These are phyloP conservation scores for Paracoccidioides brasiliensis DNA, from an alignment of 2,329 filamentous ascomycete genomes.

Conservation along the genomic window DNA sequence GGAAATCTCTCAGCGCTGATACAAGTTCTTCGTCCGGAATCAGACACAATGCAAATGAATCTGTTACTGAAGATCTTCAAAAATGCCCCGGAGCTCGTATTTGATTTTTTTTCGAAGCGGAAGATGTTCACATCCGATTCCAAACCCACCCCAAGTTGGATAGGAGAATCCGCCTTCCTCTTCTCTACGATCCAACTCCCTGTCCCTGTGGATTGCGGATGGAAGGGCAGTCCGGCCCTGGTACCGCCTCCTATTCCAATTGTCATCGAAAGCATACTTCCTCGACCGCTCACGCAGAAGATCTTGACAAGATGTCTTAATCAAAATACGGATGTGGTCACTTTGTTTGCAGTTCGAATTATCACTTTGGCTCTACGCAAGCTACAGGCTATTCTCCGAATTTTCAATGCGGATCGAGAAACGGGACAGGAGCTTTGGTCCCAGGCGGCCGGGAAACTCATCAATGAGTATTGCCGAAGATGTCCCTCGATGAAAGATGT, in stretches of 20 bases:
- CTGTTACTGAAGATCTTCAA: conserved; percentile 68
- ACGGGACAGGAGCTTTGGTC: conserved; percentile 47
- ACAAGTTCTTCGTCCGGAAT: conserved; percentile 68
- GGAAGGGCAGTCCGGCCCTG: conserved; percentile 46
- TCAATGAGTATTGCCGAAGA: conserved; percentile 62
- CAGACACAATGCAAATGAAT: conserved; percentile 66
- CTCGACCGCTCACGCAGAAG: conserved; percentile 67
- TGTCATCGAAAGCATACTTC: conserved; percentile 74
- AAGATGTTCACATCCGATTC: conserved; percentile 76
- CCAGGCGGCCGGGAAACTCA: conserved; percentile 53
- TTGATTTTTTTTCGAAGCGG: conserved; percentile 74
- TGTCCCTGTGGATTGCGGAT: conserved; percentile 60
- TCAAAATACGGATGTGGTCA: conserved; percentile 63
- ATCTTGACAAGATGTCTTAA: conserved; percentile 67
- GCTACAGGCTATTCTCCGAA: conserved; percentile 48
- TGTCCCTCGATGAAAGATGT: conserved; percentile 74
- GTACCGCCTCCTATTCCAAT: conserved; percentile 67
- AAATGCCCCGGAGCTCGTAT: conserved; percentile 71
- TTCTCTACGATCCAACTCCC: conserved; percentile 67
- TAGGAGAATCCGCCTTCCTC: conserved; percentile 80
- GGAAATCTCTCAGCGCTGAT: conserved; percentile 65
- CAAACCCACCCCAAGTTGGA: conserved; percentile 85
- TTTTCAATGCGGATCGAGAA: conserved; percentile 42
- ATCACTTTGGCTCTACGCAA: conserved; percentile 71
- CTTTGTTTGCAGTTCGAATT: conserved; percentile 71